phyloP scores from a whole-genome alignment of 2,329 filamentous ascomycete genomes.

The Colletotrichum neosansevieriae region DNA sequence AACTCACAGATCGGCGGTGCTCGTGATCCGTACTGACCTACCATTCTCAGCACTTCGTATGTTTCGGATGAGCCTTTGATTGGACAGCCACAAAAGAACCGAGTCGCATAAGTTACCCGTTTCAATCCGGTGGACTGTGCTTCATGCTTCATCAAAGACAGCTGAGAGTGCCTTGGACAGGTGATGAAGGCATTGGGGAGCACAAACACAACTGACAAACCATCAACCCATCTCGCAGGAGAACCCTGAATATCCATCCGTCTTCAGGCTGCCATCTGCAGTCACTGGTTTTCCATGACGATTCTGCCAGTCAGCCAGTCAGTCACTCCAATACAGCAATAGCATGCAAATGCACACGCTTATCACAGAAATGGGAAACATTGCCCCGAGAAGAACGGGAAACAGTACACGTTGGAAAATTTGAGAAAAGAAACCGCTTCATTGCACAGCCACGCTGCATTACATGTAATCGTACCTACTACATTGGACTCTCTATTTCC shows the following conservation, averaged over 20 bases:
- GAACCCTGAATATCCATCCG: constrained; percentile 5
- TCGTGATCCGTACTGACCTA: too few relatives aligned
- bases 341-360: neutral
- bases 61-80: constrained; percentile 20
- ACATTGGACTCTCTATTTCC: neutral
- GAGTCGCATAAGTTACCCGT: constrained; percentile 31
- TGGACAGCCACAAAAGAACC: constrained; percentile 3
- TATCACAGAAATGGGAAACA: neutral
- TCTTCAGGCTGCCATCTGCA: too few relatives aligned
- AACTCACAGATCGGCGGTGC: too few relatives aligned
- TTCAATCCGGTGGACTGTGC: constrained; percentile 37
- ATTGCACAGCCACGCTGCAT: constrained; percentile 9
- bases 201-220: constrained; percentile 10
- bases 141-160: neutral
- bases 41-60: neutral
- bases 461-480: neutral
- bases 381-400: constrained; percentile 1
- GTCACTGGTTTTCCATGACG: too few relatives aligned
- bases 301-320: too few relatives aligned
- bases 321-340: too few relatives aligned
- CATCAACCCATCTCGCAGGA: constrained; percentile 5
- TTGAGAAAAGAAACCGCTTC: neutral
- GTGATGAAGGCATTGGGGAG: neutral
- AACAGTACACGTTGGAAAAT: constrained; percentile 8
- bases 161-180: neutral